Evolutionary conservation across 371 early-diverging fungal species (phyloP).

Genomic region (Chytridium lagenaria): DNA sequence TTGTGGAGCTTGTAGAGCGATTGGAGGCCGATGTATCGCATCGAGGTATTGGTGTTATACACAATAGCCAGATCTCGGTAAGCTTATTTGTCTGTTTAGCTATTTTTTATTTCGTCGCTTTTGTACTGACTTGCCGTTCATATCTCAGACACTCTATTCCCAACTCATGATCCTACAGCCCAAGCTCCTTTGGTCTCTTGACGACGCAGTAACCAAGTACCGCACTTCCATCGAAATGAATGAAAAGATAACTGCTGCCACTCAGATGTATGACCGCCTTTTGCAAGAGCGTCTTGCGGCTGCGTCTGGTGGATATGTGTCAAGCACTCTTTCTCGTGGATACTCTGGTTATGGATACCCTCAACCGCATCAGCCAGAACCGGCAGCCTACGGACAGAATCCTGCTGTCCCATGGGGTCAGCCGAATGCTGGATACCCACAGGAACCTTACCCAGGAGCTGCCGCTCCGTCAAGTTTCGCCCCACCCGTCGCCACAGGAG

Average conservation of each 20-base stretch:
- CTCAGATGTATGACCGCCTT: constrained; percentile 80
- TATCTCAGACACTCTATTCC: constrained; percentile 59
- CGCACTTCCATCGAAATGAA: constrained; percentile 72
- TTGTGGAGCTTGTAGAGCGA: constrained; percentile 68
- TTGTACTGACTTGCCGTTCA: neutral
- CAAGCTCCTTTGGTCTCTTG: constrained; percentile 70
- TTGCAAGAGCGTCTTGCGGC: constrained; percentile 70
- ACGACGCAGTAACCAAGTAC: constrained; percentile 71
- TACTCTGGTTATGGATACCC: constrained; percentile 19
- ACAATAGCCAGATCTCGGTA: constrained; percentile 47
- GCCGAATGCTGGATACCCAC: neutral
- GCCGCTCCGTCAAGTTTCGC: neutral
- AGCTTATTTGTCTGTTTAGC: neutral
- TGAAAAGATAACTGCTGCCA: constrained; percentile 74
- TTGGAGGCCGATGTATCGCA: constrained; percentile 49
- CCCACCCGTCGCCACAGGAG: neutral
- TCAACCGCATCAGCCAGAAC: neutral
- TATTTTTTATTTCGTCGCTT: neutral
- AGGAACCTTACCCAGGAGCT: neutral
- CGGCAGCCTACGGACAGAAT: neutral
- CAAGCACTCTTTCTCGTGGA: constrained; percentile 16
- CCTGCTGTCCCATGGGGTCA: neutral
- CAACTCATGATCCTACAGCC: constrained; percentile 76
- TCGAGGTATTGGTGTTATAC: constrained; percentile 45
- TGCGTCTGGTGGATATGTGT: constrained; percentile 31